A percentile compares a stretch with the other conserved stretches of the same genome.
Conservation (phyloP, 805 yeast genomes). For the Candida awuae region DNA sequence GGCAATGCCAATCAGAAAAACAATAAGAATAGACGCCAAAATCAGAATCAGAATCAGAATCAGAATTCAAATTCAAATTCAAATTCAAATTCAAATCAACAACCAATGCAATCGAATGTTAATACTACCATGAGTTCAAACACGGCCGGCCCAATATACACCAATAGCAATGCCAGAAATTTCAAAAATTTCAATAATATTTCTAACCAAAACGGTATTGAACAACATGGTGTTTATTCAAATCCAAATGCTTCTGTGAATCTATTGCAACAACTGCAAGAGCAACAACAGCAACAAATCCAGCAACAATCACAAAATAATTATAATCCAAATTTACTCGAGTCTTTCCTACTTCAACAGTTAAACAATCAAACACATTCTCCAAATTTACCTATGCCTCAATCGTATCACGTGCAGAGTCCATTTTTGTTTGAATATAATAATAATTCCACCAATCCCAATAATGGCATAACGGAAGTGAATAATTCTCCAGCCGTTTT, state of each 20-base stretch:
- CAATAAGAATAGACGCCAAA: constrained; percentile 3
- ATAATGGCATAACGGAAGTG: not conserved
- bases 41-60: not conserved
- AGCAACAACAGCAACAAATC: constrained; percentile 2
- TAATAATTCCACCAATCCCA: not conserved
- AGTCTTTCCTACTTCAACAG: constrained; percentile 11
- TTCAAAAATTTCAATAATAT: not conserved
- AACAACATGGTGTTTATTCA: not conserved
- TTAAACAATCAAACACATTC: constrained; percentile 4
- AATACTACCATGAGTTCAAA: not conserved
- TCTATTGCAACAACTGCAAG: constrained; percentile 5
- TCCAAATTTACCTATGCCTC: not conserved
- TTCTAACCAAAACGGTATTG: not conserved
- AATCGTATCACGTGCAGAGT: not conserved
- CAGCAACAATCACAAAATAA: not conserved
- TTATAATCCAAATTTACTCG: constrained; percentile 6
- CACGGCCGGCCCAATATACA: not conserved
- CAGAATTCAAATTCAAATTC: too few relatives aligned
- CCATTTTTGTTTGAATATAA: not conserved
- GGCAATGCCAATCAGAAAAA: not conserved
- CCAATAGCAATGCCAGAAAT: not conserved
- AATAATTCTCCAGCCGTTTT: too few relatives aligned
- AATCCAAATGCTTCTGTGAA: not conserved
- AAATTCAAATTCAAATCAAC: too few relatives aligned
- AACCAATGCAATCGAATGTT: too few relatives aligned